Percentiles rank a stretch among this genome's conserved stretches.
Evolutionary conservation across 208 protist genomes (phyloP).

Genomic region (Acanthamoeba divionensis): DNA sequence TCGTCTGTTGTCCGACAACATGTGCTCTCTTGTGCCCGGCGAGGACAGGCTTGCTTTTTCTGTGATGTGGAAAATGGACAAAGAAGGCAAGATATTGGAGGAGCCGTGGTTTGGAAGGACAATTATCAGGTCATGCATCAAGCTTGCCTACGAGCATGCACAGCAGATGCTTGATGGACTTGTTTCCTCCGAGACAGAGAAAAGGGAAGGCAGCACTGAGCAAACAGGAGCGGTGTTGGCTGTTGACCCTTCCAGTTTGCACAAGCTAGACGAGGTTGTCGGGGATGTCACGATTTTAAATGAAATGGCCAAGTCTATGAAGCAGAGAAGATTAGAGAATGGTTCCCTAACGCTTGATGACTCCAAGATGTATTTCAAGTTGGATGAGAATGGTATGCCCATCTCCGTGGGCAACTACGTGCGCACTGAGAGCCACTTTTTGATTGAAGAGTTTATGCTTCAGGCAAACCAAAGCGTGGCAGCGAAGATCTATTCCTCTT

Average conservation of each 20-base stretch:
- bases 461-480: conserved; percentile 86
- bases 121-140: conserved; percentile 81
- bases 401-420: conserved; percentile 71
- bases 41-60: conserved; percentile 88
- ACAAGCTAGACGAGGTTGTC: conserved; percentile 35
- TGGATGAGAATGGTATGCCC: conserved; percentile 74
- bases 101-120: conserved; percentile 52
- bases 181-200: not conserved
- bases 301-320: not conserved
- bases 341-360: conserved; percentile 76
- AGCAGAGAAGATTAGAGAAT: conserved; percentile 61
- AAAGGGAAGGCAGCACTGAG: too few relatives aligned
- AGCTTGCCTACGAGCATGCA: conserved; percentile 82
- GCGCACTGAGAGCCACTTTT: conserved; percentile 74
- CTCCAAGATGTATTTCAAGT: conserved; percentile 61
- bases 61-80: conserved; percentile 80
- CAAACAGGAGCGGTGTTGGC: not conserved
- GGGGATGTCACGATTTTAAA: conserved; percentile 48
- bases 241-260: not conserved
- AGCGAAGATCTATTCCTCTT: conserved; percentile 73
- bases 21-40: conserved; percentile 87
- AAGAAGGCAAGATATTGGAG: conserved; percentile 61
- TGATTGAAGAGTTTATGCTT: conserved; percentile 90
- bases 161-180: conserved; percentile 74
- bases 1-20: conserved; percentile 82